phyloP scores from a whole-genome alignment of 2,329 filamentous ascomycete species.

The Xenoacremonium recifei region DNA sequence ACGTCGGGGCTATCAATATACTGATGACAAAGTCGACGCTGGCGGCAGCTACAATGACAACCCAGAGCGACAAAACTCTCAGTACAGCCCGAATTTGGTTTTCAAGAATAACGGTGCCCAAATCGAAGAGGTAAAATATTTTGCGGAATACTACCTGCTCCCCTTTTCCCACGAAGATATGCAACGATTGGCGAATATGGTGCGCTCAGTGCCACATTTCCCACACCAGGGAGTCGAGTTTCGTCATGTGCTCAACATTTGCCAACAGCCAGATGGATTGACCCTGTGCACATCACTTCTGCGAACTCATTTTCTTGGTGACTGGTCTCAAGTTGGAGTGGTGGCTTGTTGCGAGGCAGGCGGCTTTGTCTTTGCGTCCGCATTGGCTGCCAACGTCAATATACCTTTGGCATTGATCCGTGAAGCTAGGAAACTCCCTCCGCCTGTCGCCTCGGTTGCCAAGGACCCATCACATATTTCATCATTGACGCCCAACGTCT shows the following conservation, averaged over 20 bases:
- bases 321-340: slow-evolving; percentile 45
- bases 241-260: slow-evolving; percentile 56
- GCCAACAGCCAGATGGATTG: slow-evolving; percentile 50
- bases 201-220: slow-evolving; percentile 47
- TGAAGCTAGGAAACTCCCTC: slow-evolving; percentile 57
- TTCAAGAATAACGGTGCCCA: slow-evolving; percentile 53
- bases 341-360: slow-evolving; percentile 57
- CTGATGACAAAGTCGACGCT: neutral
- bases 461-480: slow-evolving; percentile 56
- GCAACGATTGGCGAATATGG: slow-evolving; percentile 47
- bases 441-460: slow-evolving; percentile 47
- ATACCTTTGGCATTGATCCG: slow-evolving; percentile 51
- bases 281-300: slow-evolving; percentile 50
- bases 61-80: slow-evolving; percentile 7
- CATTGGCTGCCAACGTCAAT: slow-evolving; percentile 41
- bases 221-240: slow-evolving; percentile 52
- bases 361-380: slow-evolving; percentile 54
- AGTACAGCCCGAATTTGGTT: slow-evolving; percentile 40
- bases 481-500: slow-evolving; percentile 29
- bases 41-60: neutral
- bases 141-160: slow-evolving; percentile 42
- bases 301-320: slow-evolving; percentile 39
- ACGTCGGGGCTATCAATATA: slow-evolving; percentile 31
- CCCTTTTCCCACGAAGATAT: slow-evolving; percentile 47
- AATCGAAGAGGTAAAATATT: slow-evolving; percentile 33